These are phyloP conservation scores for Stromatinia cepivora DNA, from an alignment of 2,329 filamentous ascomycete species.

Conservation along the genomic window DNA sequence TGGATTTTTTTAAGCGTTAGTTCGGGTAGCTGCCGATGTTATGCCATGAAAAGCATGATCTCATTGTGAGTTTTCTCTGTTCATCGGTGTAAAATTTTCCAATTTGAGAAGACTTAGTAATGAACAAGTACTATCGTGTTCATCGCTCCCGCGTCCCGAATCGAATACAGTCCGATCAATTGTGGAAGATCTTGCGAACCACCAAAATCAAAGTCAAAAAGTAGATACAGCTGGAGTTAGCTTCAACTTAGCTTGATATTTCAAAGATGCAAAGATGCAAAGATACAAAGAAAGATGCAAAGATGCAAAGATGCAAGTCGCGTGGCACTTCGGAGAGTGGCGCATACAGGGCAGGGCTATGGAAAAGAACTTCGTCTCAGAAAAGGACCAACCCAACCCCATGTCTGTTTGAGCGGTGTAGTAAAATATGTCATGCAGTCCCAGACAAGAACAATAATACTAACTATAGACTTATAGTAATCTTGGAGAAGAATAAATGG, in stretches of 20 bases:
- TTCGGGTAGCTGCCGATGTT: constrained; percentile 34
- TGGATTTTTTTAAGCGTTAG: constrained; percentile 7
- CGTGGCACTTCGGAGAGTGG: constrained; percentile 27
- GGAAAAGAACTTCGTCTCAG: constrained; percentile 19
- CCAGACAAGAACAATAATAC: constrained; percentile 30
- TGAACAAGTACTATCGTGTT: constrained; percentile 18
- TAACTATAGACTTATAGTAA: constrained; percentile 20
- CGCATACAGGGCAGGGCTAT: constrained; percentile 31
- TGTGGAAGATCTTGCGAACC: constrained; percentile 24
- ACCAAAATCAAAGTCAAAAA: constrained; percentile 15
- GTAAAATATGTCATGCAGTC: constrained; percentile 27
- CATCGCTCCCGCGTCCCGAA: constrained; percentile 21
- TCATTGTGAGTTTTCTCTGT: constrained; percentile 18
- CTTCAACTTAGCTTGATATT: constrained; percentile 26
- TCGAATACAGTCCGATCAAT: constrained; percentile 16
- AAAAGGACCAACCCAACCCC: constrained; percentile 20
- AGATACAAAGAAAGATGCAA: constrained; percentile 13
- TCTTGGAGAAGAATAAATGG: not conserved
- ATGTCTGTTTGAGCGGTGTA: constrained; percentile 41
- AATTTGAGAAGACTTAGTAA: not conserved
- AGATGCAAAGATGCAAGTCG: constrained; percentile 23
- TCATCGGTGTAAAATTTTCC: constrained; percentile 17
- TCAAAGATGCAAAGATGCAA: constrained; percentile 21
- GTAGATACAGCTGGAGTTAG: constrained; percentile 19
- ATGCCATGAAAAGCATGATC: constrained; percentile 34